Evolutionary conservation across 2,329 filamentous ascomycete genomes (phyloP).

Genomic region (Fusarium praegraminearum): DNA sequence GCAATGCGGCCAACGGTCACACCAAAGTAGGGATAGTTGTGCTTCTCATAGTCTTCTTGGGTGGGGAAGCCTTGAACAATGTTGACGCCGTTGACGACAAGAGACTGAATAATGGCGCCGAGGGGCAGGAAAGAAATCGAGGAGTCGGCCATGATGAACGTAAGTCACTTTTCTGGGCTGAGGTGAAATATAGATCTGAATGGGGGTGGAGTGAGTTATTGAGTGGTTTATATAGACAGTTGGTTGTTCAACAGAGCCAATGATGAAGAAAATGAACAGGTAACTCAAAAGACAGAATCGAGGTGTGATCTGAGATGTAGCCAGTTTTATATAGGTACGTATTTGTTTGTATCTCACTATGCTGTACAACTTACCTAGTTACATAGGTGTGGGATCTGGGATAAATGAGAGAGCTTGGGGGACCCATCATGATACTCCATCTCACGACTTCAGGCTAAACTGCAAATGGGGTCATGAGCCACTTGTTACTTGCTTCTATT

Average conservation of each 20-base stretch:
- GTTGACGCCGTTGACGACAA: slow-evolving; percentile 81
- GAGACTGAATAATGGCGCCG: slow-evolving; percentile 84
- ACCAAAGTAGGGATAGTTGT: slow-evolving; percentile 87
- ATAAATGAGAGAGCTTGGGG: slow-evolving; percentile 42
- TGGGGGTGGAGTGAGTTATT: slow-evolving; percentile 5
- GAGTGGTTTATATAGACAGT: slow-evolving; percentile 21
- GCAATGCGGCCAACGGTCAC: slow-evolving; percentile 90
- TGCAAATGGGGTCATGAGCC: slow-evolving; percentile 35
- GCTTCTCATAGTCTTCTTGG: slow-evolving; percentile 77
- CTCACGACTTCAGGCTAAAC: slow-evolving; percentile 43
- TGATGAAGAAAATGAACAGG: slow-evolving; percentile 10
- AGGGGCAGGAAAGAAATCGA: slow-evolving; percentile 76
- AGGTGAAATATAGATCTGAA: neutral
- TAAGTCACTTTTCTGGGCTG: slow-evolving; percentile 17
- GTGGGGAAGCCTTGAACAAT: slow-evolving; percentile 89
- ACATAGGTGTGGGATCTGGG: slow-evolving; percentile 12
- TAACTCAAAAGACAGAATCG: slow-evolving; percentile 1
- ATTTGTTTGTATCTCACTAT: slow-evolving; percentile 10
- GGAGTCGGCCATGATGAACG: slow-evolving; percentile 57
- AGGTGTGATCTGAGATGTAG: slow-evolving; percentile 27
- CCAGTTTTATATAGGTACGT: slow-evolving; percentile 34
- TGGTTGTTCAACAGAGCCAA: neutral
- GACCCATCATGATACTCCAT: slow-evolving; percentile 44
- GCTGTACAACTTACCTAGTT: neutral
- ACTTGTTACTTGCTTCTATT: slow-evolving; percentile 13